These are phyloP conservation scores for Akanthomyces dipterigenus DNA, from an alignment of 2,329 filamentous ascomycete genomes.

Conservation along the genomic window DNA sequence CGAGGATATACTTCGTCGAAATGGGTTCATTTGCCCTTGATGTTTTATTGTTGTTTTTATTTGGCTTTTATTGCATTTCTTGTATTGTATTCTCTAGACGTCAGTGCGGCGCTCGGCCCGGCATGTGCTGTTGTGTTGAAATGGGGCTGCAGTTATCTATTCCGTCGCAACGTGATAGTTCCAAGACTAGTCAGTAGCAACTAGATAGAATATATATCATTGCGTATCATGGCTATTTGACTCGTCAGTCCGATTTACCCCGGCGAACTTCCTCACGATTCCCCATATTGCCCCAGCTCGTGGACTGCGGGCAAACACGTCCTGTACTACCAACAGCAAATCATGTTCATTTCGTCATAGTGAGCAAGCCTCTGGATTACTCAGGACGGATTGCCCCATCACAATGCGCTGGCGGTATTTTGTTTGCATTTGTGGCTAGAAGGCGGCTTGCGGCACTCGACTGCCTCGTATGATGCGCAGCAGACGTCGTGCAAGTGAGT, in stretches of 20 bases:
- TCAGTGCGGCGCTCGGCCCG: background rate
- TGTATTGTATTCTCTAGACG: background rate
- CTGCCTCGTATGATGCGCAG: slow-evolving; percentile 1
- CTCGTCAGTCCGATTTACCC: no score
- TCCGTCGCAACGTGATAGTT: no score
- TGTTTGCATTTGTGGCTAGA: background rate
- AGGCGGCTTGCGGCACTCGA: background rate
- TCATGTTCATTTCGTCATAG: background rate
- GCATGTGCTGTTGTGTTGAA: background rate
- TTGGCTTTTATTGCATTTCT: background rate
- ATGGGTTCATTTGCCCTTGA: slow-evolving; percentile 21
- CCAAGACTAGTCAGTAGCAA: no score
- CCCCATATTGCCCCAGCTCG: no score
- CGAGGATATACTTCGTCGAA: slow-evolving; percentile 28
- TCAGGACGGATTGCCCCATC: fast-evolving
- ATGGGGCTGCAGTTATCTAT: no score
- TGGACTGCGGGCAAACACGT: background rate
- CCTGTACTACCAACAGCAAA: background rate
- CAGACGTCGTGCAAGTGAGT: background rate
- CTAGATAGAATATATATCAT: no score
- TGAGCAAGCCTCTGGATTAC: background rate
- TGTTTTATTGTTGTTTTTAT: background rate
- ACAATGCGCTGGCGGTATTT: background rate
- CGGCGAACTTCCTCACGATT: no score
- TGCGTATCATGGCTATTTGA: no score